Base-by-base conservation (phyloP, 495 filamentous ascomycete species). In the Aspergillus cristatus region DNA sequence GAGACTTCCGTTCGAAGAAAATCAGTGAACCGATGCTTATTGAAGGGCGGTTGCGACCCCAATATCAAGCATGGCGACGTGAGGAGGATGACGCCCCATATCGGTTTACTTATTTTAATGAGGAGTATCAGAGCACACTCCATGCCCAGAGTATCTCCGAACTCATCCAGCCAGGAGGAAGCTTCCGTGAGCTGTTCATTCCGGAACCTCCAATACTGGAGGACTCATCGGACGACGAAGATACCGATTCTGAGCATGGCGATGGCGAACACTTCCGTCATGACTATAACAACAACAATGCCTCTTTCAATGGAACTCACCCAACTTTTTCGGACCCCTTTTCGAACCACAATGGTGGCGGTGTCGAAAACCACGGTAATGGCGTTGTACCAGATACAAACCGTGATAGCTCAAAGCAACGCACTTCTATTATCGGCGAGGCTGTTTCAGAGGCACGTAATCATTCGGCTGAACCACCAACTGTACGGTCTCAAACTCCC, bases 71-170 rank as follows among this genome's bases (percentile, higher is more conserved):
- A 4, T 98, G 91, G 91, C 86, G 89, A 55, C 73, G 79, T 16
- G 79, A 83, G 40, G 85, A 91, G 46, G 88, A 95, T 26, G 93
- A 95, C 35, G 79, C 79, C 1, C 91, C 91, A 0, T 98, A 93
- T 53, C 76, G 91, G 30, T 97, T 94, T 54, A 98, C 91, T 2
- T 98, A 98, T 51, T 98, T 98, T 70, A 96, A 95, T 55, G 91
- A 97, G 50, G 86, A 95, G 45, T 85, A 97, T 42, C 79, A 81
- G 33, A 87, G 82, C 50, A 97, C 91, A 0, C 91, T 97, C 44
- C 91, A 97, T 55, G 88, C 86, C 14, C 87, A 94, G 54, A 93
- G 82, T 0, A 90, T 98, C 33, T 91, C 86, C 8, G 91, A 94
- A 51, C 68, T 98, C 18, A 72, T 89, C 2, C 87, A 91, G 41